Base-by-base conservation (phyloP, 495 filamentous ascomycete genomes). In the Penicillium robsamsonii region DNA sequence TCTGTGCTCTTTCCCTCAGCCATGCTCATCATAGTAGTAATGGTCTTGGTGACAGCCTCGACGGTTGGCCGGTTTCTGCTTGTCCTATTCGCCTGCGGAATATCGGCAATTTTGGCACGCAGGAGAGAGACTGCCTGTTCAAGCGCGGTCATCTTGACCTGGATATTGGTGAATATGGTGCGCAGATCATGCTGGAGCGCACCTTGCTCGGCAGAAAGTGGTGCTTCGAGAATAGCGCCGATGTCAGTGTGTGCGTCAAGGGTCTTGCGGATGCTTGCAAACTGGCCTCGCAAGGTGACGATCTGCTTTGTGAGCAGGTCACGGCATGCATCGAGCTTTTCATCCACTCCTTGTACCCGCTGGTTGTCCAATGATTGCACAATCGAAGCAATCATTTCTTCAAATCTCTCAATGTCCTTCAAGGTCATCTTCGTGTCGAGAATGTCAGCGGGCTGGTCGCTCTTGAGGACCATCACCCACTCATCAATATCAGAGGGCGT, bases 1-100 rank as follows among this genome's bases (percentile, higher is more conserved):
- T 97, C 94, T 44, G 84, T 86, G 68, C 87, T 91, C 66, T 86
- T 88, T 70, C 86, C 86, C 75, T 96, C 89, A 0, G 87, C 87
- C 90, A 97, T 96, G 56, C 74, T 83, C 50, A 92, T 97, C 84
- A 99, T 89, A 53, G 94, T 96, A 50, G 76, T 76, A 58, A 99
- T 96, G 6, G 95, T 97, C 47, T 87, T 88, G 42, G 89, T 84
- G 18, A 97, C 91, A 8, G 91, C 90, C 59, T 97, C 95, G 1
- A 96, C 87, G 0, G 93, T 97, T 3, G 94, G 95, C n/a, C 78
- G 74, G 41, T 79, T 71, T 18, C 65, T 71, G 6, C 72, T 69
- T 10, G 71, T 68, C 1, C 79, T 77, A 44, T 71, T 69, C 10
- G 63, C 42, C 25, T 66, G 63, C n/a, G 74, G 66, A 22, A 70